phyloP scores from a whole-genome alignment of 192 early-diverging fungal genomes.

The Allomyces macrogynus region DNA sequence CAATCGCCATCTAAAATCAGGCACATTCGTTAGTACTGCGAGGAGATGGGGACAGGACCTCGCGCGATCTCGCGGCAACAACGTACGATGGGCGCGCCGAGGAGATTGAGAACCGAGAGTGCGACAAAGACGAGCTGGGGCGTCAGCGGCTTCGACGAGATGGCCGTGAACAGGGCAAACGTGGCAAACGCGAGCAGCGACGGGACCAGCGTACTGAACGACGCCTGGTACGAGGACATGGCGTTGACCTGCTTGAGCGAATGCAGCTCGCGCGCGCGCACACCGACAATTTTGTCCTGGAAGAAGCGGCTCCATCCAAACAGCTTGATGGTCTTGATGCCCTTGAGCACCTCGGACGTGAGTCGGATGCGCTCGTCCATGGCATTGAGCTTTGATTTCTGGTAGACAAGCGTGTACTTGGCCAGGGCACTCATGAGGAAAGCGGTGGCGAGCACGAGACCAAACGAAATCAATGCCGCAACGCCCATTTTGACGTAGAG shows the following conservation, averaged over 20 bases:
- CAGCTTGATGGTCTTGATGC: slow-evolving; percentile 15
- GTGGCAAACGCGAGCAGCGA: not conserved
- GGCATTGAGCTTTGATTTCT: slow-evolving; percentile 7
- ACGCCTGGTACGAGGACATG: not conserved
- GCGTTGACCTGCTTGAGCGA: slow-evolving; percentile 5
- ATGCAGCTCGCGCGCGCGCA: slow-evolving; percentile 9
- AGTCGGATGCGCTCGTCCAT: slow-evolving; percentile 18
- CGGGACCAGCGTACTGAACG: not conserved
- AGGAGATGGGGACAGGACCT: too few species aligned
- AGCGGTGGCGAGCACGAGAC: slow-evolving; percentile 6
- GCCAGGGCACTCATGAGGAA: slow-evolving; percentile 10
- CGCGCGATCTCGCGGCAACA: too few species aligned
- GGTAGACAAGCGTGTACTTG: slow-evolving; percentile 8
- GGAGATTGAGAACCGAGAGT: not conserved
- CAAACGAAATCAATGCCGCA: slow-evolving; percentile 11
- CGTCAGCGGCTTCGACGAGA: not conserved
- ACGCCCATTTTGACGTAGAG: slow-evolving; percentile 9
- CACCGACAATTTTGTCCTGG: slow-evolving; percentile 5
- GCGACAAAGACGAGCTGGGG: not conserved
- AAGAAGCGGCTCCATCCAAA: slow-evolving; percentile 16
- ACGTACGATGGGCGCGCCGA: not conserved
- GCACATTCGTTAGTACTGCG: too few species aligned
- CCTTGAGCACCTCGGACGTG: slow-evolving; percentile 13
- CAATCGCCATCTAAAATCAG: not conserved
- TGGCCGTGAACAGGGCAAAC: not conserved